Base-by-base conservation (phyloP, 1,284 basidiomycete genomes). In the Ustilago lituana region DNA sequence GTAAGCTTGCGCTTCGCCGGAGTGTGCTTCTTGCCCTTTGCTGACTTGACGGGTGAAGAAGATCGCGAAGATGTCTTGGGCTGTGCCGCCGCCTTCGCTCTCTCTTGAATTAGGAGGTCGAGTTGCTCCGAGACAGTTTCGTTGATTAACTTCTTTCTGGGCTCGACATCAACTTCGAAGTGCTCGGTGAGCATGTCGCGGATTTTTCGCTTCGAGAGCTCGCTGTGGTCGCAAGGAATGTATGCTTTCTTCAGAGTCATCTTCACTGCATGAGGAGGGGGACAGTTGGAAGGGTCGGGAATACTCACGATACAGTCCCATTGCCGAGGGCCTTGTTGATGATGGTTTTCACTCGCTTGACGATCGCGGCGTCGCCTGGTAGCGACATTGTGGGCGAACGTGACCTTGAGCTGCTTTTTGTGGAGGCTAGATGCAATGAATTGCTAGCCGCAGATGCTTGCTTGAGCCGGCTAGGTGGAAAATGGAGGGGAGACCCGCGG, bases 91-190 rank as follows among this genome's bases (percentile, higher is more conserved):
- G 11, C 17, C 33, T 40, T 33, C 6, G 20, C 44, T 19, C 36
- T 9, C 24, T 50, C 14, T 19, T n/a, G n/a, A n/a, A n/a, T n/a
- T 24, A 58, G 7, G 19, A 35, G 41, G 4, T 35, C 44, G 48
- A 62, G 41, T 27, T 62, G 38, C 0, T 59, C 59, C 20, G 26
- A 17, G 23, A 36, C 45, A 17, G 38, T 55, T 9, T 44, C 3
- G 29, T 37, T 50, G 32, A 71, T 44, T 41, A 47, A 33, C 43
- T 62, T 59, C 37, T 71, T 71, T 22, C 41, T 45, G 17, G 27
- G 4, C 20, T 66, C 48, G 20, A 71, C 50, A 27, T 62, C 48
- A 31, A 63, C 55, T 20, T 49, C 59, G 27, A 63, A 71, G 23
- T 59, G 55, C 3, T 52, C 44, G 14, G 32, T 26, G 23, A 71